These are phyloP conservation scores for Scedosporium boydii DNA, from an alignment of 2,329 filamentous ascomycete genomes.

Conservation along the genomic window DNA sequence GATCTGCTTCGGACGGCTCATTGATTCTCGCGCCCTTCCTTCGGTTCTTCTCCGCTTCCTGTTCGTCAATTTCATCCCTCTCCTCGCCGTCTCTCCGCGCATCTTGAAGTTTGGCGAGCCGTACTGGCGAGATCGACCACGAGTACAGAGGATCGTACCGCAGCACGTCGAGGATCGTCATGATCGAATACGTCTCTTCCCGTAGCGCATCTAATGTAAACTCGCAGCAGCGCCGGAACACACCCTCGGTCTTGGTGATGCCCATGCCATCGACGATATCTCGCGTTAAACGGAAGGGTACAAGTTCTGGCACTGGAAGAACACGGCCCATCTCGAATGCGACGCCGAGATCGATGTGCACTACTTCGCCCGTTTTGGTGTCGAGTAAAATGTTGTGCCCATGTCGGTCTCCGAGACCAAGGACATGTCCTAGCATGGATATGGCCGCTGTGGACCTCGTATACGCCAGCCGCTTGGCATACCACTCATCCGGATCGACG, in stretches of 20 bases:
- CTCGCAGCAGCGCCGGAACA: slow-evolving; percentile 96
- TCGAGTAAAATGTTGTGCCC: slow-evolving; percentile 96
- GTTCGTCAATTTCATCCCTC: slow-evolving; percentile 24
- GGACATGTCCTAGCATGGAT: slow-evolving; percentile 85
- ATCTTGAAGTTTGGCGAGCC: slow-evolving; percentile 55
- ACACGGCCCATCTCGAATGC: slow-evolving; percentile 95
- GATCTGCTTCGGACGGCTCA: slow-evolving; percentile 68
- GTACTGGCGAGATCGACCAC: slow-evolving; percentile 76
- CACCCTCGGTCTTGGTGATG: slow-evolving; percentile 86
- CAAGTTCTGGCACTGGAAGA: slow-evolving; percentile 88
- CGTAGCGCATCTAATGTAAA: slow-evolving; percentile 91
- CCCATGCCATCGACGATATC: slow-evolving; percentile 98
- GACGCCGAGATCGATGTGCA: slow-evolving; percentile 94
- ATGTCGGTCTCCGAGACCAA: slow-evolving; percentile 89
- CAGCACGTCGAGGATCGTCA: slow-evolving; percentile 95
- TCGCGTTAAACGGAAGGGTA: slow-evolving; percentile 87
- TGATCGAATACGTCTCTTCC: slow-evolving; percentile 94
- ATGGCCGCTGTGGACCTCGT: slow-evolving; percentile 89
- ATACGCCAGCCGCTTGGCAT: slow-evolving; percentile 78
- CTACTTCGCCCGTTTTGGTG: slow-evolving; percentile 78
- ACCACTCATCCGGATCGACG: slow-evolving; percentile 92
- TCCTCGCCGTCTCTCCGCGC: slow-evolving; percentile 42
- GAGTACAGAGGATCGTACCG: slow-evolving; percentile 96
- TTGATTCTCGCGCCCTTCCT: slow-evolving; percentile 31
- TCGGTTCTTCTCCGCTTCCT: slow-evolving; percentile 28